These are phyloP conservation scores for Podospora appendiculata DNA, from an alignment of 495 filamentous ascomycete species.

Conservation along the genomic window DNA sequence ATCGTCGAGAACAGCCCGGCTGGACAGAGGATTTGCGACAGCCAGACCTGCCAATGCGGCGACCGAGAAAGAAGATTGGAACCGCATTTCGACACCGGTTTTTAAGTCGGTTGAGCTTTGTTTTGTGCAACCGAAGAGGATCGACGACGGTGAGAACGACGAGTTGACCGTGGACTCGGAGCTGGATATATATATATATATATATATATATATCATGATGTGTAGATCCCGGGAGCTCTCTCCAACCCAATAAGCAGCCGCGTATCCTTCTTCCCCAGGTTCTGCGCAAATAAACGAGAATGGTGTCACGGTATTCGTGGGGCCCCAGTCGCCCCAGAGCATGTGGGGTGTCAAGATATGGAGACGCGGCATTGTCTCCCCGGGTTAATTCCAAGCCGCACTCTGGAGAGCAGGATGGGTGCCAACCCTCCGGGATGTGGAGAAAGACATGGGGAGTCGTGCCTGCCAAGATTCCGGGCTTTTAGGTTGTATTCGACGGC, in stretches of 20 bases:
- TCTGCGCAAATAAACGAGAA: no score
- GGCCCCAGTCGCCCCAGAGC: not conserved
- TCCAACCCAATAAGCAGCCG: not conserved
- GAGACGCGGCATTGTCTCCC: conserved; percentile 12
- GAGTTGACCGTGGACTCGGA: no score
- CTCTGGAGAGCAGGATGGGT: conserved; percentile 6
- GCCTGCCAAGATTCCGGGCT: not conserved
- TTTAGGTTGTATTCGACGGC: not conserved
- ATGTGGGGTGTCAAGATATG: conserved; percentile 8
- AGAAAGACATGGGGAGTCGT: not conserved
- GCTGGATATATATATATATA: no score
- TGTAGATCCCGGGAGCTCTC: not conserved
- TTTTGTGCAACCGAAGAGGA: not conserved
- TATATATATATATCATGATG: no score
- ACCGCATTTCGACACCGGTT: conserved; percentile 10
- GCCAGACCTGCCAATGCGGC: conserved; percentile 7
- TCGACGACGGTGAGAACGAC: no score
- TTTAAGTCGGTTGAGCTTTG: not conserved
- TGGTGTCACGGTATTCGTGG: no score
- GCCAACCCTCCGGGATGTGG: conserved; percentile 11
- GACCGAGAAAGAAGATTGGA: conserved; percentile 5
- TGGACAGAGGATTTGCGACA: conserved; percentile 13
- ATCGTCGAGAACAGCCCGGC: conserved; percentile 30
- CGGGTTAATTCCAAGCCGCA: conserved; percentile 13
- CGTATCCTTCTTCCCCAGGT: no score